A percentile compares a stretch with the other conserved stretches of the same genome.
Evolutionary conservation across 169 alveolate genomes (phyloP).

Genomic region (Plasmodium billcollinsi): DNA sequence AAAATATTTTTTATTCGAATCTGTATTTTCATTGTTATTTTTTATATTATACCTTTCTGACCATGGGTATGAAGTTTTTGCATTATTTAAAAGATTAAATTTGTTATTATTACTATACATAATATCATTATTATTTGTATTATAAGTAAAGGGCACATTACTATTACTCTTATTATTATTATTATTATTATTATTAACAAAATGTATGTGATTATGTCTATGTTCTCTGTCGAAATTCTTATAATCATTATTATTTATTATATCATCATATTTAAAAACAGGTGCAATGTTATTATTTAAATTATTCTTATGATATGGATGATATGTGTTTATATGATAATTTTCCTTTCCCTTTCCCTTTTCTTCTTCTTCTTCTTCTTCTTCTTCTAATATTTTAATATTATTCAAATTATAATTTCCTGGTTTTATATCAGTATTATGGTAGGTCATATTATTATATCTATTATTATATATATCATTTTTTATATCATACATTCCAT

Average conservation of each 20-base stretch:
- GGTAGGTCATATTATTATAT: slow-evolving; percentile 30
- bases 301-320: background rate
- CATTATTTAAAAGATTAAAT: background rate
- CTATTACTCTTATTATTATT: no score
- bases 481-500: slow-evolving; percentile 22
- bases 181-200: background rate
- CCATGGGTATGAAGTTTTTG: background rate
- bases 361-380: slow-evolving; percentile 14
- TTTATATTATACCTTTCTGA: background rate
- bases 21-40: background rate
- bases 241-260: background rate
- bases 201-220: background rate
- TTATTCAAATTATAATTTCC: slow-evolving; percentile 27
- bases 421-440: slow-evolving; percentile 15
- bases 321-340: background rate
- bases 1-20: background rate
- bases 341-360: background rate
- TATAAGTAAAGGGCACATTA: background rate
- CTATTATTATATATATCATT: slow-evolving; percentile 37
- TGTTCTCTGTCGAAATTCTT: background rate
- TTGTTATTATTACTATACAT: background rate
- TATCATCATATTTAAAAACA: background rate
- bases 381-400: slow-evolving; percentile 51
- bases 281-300: background rate
- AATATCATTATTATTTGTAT: background rate